Conservation (phyloP, 192 early-diverging fungal genomes). For the Entomortierella chlamydospora region DNA sequence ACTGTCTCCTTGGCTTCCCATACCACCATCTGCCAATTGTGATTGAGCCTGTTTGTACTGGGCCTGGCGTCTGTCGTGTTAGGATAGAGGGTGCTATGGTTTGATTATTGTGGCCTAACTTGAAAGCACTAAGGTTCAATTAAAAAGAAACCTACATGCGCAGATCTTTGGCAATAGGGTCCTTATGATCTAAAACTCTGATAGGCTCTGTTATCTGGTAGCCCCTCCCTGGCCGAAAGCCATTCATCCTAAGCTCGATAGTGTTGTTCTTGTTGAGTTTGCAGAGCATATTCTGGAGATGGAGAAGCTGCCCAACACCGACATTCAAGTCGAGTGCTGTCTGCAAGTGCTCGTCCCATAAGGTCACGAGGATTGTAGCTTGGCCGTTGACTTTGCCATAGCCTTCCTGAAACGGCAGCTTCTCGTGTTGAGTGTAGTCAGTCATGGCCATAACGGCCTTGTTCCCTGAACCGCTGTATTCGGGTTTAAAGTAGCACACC, state of each 20-base stretch:
- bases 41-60: neutral
- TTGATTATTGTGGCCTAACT: no score
- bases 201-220: conserved; percentile 8
- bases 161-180: neutral
- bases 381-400: conserved; percentile 9
- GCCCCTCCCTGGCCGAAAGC: conserved; percentile 1
- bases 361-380: conserved; percentile 26
- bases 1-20: neutral
- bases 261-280: conserved; percentile 11
- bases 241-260: conserved; percentile 24
- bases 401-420: conserved; percentile 11
- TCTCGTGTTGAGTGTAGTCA: conserved; percentile 39
- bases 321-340: neutral
- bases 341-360: conserved; percentile 38
- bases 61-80: neutral
- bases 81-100: neutral
- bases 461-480: neutral
- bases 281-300: conserved; percentile 23
- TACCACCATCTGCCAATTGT: neutral
- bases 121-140: no score
- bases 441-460: conserved; percentile 20
- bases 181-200: neutral
- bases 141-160: conserved; percentile 5
- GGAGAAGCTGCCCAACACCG: conserved; percentile 4
- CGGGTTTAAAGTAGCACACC: conserved; percentile 23